These are phyloP conservation scores for Leccinum pachyderme DNA, from an alignment of 1,284 basidiomycete genomes.

Conservation along the genomic window DNA sequence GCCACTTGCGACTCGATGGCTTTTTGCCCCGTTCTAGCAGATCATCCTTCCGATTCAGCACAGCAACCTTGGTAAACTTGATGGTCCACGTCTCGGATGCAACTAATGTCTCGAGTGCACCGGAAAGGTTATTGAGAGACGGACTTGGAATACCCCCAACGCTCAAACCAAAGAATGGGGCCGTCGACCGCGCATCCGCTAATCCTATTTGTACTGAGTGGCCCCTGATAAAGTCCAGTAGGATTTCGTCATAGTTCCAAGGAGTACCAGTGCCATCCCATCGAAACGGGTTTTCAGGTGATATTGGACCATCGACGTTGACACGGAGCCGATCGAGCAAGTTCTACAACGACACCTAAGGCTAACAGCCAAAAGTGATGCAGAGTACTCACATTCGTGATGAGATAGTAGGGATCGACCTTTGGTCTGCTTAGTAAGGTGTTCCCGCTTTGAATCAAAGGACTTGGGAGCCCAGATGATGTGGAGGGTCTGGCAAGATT, in stretches of 20 bases:
- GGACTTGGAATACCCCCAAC: slow-evolving; percentile 37
- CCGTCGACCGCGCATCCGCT: slow-evolving; percentile 40
- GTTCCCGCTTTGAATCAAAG: slow-evolving; percentile 37
- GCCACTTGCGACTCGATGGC: slow-evolving; percentile 83
- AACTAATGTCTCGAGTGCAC: slow-evolving; percentile 21
- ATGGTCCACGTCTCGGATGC: slow-evolving; percentile 49
- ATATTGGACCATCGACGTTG: slow-evolving; percentile 66
- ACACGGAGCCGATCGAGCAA: slow-evolving; percentile 74
- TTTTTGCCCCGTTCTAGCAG: slow-evolving; percentile 75
- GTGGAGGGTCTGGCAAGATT: slow-evolving; percentile 42
- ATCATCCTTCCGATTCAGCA: slow-evolving; percentile 86
- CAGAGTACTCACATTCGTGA: slow-evolving; percentile 61
- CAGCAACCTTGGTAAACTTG: slow-evolving; percentile 80
- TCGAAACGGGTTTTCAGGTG: slow-evolving; percentile 70
- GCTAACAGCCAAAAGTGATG: slow-evolving; percentile 1
- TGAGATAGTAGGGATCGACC: slow-evolving; percentile 91
- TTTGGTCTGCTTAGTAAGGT: slow-evolving; percentile 58
- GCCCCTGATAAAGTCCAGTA: slow-evolving; percentile 69
- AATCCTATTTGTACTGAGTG: slow-evolving; percentile 57
- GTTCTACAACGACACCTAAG: slow-evolving; percentile 43
- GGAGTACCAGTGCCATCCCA: slow-evolving; percentile 70
- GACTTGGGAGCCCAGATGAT: slow-evolving; percentile 35
- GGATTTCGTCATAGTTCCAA: slow-evolving; percentile 71
- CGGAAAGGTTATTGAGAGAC: slow-evolving; percentile 22
- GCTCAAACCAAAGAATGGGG: slow-evolving; percentile 50